Percentiles rank a stretch among this genome's conserved stretches.
phyloP scores from a whole-genome alignment of 176 grass and related monocot species.

The Musa schizocarpa region DNA sequence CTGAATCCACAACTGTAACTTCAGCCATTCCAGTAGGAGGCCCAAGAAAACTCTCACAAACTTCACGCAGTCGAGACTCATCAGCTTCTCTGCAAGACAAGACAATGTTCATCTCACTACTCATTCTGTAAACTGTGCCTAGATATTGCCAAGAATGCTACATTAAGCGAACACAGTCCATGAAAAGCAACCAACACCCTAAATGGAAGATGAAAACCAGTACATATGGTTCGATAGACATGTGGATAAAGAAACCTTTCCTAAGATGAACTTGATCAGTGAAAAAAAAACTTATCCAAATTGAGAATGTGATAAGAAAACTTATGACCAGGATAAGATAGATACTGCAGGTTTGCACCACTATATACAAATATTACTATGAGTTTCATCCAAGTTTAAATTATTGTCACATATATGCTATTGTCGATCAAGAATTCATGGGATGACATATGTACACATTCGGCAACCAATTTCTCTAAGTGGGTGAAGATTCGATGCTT shows the following conservation, averaged over 20 bases:
- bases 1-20: constrained; percentile 25
- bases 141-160: neutral
- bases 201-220: no score
- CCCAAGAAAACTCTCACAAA: constrained; percentile 89
- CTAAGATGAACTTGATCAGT: no score
- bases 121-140: neutral
- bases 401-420: no score
- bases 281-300: no score
- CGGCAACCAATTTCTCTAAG: no score
- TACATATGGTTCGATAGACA: no score
- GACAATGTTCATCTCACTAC: constrained; percentile 1
- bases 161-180: neutral
- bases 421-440: no score
- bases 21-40: constrained; percentile 51
- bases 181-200: no score
- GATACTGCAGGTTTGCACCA: neutral
- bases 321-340: neutral
- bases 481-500: no score
- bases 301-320: no score
- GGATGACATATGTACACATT: no score
- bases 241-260: no score
- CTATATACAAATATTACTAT: neutral
- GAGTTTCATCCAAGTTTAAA: neutral
- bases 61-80: constrained; percentile 69
- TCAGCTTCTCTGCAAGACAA: constrained; percentile 70